A percentile compares a stretch with the other conserved stretches of the same genome.
These are phyloP conservation scores for Candida ponderosae DNA, from an alignment of 805 yeast species.

Conservation along the genomic window DNA sequence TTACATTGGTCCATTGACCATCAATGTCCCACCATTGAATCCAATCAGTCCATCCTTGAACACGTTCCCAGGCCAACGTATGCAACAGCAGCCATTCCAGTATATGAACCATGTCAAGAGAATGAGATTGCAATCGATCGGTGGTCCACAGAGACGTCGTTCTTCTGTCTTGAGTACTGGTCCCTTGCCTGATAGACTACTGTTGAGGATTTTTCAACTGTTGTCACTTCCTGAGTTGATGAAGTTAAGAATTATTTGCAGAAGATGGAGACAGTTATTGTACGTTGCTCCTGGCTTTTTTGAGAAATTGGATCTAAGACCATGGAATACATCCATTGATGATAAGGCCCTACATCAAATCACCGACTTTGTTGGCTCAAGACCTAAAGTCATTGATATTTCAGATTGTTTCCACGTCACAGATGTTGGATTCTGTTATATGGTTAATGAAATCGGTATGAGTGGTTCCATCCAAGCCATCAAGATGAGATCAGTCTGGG, in stretches of 20 bases:
- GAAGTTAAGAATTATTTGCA: conserved; percentile 50
- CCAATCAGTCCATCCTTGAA: conserved; percentile 28
- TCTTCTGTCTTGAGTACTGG: conserved; percentile 52
- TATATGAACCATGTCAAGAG: conserved; percentile 51
- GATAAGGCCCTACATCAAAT: conserved; percentile 51
- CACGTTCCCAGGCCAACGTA: conserved; percentile 22
- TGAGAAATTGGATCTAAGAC: conserved; percentile 45
- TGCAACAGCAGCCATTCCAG: conserved; percentile 30
- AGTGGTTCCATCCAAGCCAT: conserved; percentile 47
- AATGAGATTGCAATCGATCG: conserved; percentile 36
- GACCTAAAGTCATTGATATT: conserved; percentile 54
- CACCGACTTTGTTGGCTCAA: conserved; percentile 61
- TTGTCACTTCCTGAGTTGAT: conserved; percentile 52
- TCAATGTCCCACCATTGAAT: conserved; percentile 32
- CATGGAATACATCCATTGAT: conserved; percentile 53
- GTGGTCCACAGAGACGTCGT: conserved; percentile 36
- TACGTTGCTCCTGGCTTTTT: conserved; percentile 48
- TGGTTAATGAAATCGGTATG: conserved; percentile 66
- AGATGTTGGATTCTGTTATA: conserved; percentile 64
- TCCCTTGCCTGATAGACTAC: conserved; percentile 52
- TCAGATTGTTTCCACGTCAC: conserved; percentile 74
- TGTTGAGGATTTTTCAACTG: conserved; percentile 44
- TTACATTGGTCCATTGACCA: conserved; percentile 10
- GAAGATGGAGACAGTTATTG: conserved; percentile 62
- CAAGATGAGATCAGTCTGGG: conserved; percentile 68